These are phyloP conservation scores for Luffa aegyptiaca DNA, from an alignment of 306 rosid species.

Conservation along the genomic window DNA sequence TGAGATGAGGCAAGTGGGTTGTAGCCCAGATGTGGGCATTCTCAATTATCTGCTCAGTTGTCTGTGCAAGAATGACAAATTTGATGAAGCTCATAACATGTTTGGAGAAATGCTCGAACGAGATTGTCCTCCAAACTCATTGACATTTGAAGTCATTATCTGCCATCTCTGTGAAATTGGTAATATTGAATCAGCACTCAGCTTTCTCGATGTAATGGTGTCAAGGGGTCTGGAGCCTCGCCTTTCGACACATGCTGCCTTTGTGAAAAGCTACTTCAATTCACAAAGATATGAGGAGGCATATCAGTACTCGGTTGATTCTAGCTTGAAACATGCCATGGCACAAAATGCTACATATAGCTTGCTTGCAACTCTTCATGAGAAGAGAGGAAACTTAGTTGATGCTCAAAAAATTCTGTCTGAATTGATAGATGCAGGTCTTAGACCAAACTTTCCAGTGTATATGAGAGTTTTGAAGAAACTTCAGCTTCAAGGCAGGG, in stretches of 20 bases:
- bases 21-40: conserved; percentile 21
- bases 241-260: conserved; percentile 39
- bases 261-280: conserved; percentile 51
- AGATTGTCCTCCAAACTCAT: conserved; percentile 28
- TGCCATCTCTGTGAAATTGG: conserved; percentile 24
- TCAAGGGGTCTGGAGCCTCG: conserved; percentile 49
- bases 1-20: conserved; percentile 44
- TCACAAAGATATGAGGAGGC: conserved; percentile 45
- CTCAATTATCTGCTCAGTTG: conserved; percentile 43
- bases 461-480: conserved; percentile 24
- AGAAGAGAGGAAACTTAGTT: conserved; percentile 35
- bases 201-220: conserved; percentile 44
- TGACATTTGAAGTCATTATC: conserved; percentile 44
- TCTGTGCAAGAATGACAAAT: conserved; percentile 35
- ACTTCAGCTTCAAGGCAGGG: conserved; percentile 29
- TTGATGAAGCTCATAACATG: conserved; percentile 28
- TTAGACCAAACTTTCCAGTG: conserved; percentile 43
- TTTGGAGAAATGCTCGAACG: conserved; percentile 34
- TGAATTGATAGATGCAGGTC: conserved; percentile 62
- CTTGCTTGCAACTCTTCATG: conserved; percentile 59
- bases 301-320: conserved; percentile 33
- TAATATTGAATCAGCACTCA: conserved; percentile 28
- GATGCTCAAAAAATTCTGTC: conserved; percentile 35
- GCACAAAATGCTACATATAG: conserved; percentile 40
- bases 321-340: conserved; percentile 20